Percentiles rank a stretch among this genome's conserved stretches.
Conservation (phyloP, 306 rosid species). For the Cicer yamashitae region DNA sequence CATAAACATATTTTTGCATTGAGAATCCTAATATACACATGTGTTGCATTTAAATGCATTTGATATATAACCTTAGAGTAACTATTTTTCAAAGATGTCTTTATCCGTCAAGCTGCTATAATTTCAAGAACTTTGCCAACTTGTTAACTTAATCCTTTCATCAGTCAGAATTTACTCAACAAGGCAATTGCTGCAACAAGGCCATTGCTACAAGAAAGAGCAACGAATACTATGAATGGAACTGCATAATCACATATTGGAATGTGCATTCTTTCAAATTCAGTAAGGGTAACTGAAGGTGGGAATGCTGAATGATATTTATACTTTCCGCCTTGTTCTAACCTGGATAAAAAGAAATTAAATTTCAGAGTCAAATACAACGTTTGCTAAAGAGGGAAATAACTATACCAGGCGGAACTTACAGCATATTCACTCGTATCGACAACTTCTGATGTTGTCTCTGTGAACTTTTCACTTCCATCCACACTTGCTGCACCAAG, state of each 20-base stretch:
- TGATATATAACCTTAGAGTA: neutral
- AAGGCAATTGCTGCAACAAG: neutral
- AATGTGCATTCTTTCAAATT: neutral
- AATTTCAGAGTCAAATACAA: constrained; percentile 30
- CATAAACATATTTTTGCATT: too few relatives aligned
- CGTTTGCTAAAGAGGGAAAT: constrained; percentile 3
- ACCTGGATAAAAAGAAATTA: constrained; percentile 44
- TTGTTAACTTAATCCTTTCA: constrained; percentile 12
- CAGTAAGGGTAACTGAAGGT: neutral
- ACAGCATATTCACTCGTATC: constrained; percentile 45
- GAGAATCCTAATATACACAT: neutral
- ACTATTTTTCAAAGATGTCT: constrained; percentile 12
- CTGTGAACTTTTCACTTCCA: constrained; percentile 44
- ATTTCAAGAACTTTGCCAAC: constrained; percentile 32
- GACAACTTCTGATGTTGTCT: constrained; percentile 59
- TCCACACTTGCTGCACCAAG: constrained; percentile 52
- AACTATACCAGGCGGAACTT: constrained; percentile 39
- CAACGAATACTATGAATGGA: neutral
- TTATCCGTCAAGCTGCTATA: constrained; percentile 13
- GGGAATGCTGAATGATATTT: constrained; percentile 14
- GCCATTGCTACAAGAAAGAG: neutral
- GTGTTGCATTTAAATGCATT: neutral
- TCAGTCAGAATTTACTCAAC: neutral
- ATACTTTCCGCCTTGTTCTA: constrained; percentile 43
- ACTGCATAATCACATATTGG: constrained; percentile 1